These are phyloP conservation scores for Patellifolia procumbens DNA, from an alignment of 179 eudicot species.

Conservation along the genomic window DNA sequence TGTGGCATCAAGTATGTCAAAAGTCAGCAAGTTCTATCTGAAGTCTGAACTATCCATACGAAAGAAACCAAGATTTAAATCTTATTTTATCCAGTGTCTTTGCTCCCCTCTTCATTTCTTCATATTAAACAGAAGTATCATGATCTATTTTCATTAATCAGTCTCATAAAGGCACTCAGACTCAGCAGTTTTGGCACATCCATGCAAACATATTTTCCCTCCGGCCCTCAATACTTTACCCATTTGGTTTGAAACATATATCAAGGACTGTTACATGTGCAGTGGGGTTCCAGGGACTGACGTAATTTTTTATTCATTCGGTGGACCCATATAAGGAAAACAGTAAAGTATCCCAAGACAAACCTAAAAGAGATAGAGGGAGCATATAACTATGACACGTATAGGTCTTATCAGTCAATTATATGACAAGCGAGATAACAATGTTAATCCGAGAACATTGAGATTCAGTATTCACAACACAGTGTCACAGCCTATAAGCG, in stretches of 20 bases:
- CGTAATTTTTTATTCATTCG: too few species aligned
- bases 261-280: too few species aligned
- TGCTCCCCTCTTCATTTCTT: too few species aligned
- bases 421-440: neutral
- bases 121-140: too few species aligned
- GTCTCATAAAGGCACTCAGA: neutral
- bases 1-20: neutral
- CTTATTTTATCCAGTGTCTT: neutral
- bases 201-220: too few species aligned
- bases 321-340: too few species aligned
- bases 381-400: neutral
- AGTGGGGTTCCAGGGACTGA: too few species aligned
- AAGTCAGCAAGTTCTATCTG: neutral
- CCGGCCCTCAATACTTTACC: too few species aligned
- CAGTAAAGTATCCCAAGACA: neutral
- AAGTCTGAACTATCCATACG: neutral
- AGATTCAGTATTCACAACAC: neutral
- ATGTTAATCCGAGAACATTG: too few species aligned
- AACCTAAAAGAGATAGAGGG: neutral
- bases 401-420: neutral
- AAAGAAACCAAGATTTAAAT: neutral
- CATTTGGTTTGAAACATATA: too few species aligned
- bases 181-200: too few species aligned
- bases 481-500: neutral
- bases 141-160: too few species aligned